Conservation (phyloP, 208 protist species). For the Leishmania guyanensis region DNA sequence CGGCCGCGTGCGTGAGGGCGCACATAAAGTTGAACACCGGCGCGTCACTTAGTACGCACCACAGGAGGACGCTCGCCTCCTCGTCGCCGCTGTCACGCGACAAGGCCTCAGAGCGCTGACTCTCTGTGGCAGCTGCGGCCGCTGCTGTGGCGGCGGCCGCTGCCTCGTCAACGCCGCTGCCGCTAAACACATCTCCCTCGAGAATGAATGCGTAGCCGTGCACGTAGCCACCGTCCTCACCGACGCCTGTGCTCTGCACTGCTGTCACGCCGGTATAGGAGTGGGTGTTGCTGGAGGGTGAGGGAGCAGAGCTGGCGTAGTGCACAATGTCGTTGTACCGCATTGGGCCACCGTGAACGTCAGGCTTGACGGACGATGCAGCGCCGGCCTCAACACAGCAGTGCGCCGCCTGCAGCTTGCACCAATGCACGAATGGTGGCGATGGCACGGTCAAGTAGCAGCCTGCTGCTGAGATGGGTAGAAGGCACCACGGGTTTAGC, state of each 20-base stretch:
- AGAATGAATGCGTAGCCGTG: slow-evolving; percentile 57
- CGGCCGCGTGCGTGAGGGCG: slow-evolving; percentile 40
- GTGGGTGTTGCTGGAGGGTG: neutral
- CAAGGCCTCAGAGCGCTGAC: slow-evolving; percentile 4
- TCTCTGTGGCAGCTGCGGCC: neutral
- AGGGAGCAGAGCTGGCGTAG: slow-evolving; percentile 19
- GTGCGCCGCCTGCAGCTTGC: slow-evolving; percentile 25
- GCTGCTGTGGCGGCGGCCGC: neutral
- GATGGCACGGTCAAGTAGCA: slow-evolving; percentile 69
- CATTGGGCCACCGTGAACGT: slow-evolving; percentile 27
- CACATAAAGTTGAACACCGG: slow-evolving; percentile 66
- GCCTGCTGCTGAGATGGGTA: slow-evolving; percentile 56
- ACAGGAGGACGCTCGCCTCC: slow-evolving; percentile 38
- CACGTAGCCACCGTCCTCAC: slow-evolving; percentile 33
- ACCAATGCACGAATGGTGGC: slow-evolving; percentile 33
- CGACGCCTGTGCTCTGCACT: neutral
- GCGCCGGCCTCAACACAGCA: slow-evolving; percentile 13
- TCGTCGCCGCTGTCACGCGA: slow-evolving; percentile 3
- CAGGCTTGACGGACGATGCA: slow-evolving; percentile 2
- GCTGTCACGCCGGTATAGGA: neutral
- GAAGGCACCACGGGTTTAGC: slow-evolving; percentile 39
- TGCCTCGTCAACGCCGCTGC: neutral
- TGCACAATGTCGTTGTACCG: slow-evolving; percentile 31
- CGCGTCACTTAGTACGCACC: slow-evolving; percentile 47
- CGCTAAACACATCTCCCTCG: slow-evolving; percentile 26